Percentiles rank a stretch among this genome's conserved stretches.
Evolutionary conservation across 768 basidiomycete genomes (phyloP).

Genomic region (Jaapia argillacea): DNA sequence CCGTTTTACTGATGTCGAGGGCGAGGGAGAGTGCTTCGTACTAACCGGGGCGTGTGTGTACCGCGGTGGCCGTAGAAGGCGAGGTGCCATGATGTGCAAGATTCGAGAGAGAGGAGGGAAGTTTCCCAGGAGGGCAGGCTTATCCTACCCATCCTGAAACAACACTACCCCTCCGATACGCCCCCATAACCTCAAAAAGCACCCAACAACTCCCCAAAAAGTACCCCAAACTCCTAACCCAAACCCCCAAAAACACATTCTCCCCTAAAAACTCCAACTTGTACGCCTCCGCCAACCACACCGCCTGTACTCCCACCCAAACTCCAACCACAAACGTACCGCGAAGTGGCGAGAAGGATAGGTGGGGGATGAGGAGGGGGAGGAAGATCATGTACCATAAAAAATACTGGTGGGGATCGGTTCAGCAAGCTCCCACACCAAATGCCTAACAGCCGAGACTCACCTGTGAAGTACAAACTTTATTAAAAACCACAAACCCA

Average conservation of each 20-base stretch:
- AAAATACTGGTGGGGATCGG: conserved; percentile 61
- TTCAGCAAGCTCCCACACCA: neutral
- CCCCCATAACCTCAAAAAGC: no score
- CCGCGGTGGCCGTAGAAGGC: no score
- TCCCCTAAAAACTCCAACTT: conserved; percentile 80
- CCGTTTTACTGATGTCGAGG: no score
- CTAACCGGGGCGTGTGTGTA: no score
- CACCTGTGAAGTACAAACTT: conserved; percentile 96
- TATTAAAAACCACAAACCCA: conserved; percentile 92
- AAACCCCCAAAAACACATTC: conserved; percentile 64
- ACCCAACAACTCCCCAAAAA: conserved; percentile 76
- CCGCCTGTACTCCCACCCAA: conserved; percentile 73
- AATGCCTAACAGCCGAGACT: conserved; percentile 12
- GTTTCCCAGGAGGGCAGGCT: no score
- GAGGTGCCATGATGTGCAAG: no score
- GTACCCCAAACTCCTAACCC: conserved; percentile 71
- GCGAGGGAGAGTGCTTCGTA: no score
- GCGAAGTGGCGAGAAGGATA: conserved; percentile 35
- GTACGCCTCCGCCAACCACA: conserved; percentile 92
- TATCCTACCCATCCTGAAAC: no score
- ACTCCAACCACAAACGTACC: conserved; percentile 28
- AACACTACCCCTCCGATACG: no score
- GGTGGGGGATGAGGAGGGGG: conserved; percentile 65
- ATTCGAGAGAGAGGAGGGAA: no score
- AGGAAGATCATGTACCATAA: conserved; percentile 91